Base-by-base conservation (phyloP, 2,329 filamentous ascomycete species). In the Diaporthe ilicicola region DNA sequence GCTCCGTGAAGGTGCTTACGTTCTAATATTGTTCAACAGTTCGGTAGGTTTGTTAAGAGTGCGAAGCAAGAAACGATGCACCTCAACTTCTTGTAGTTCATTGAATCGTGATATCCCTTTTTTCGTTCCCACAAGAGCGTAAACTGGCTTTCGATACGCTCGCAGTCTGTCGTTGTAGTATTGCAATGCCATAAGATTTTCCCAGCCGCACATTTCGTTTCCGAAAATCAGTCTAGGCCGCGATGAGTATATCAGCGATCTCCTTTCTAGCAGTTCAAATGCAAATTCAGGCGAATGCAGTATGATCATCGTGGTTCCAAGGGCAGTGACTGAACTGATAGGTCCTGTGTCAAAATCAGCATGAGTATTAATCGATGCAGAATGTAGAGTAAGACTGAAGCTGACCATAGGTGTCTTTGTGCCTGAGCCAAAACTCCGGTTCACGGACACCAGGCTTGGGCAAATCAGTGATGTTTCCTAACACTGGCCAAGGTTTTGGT, bases 141-240 rank as follows among this genome's bases (percentile, higher is more conserved):
- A 50, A 5, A 67, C 12, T 3, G 19, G 59, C 39, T 22, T 70
- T 22, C 68, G 50, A 10, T 50, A 56, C 2, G 51, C 10, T 7
- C 61, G 51, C 6, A 66, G 24, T 22, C 32, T 39, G 15, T 65
- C 34, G 29, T 37, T 46, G n/a, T 56, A 67, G 24, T 22, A 24
- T 42, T 51, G 59, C 10, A 19, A 39, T 3, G 37, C 50, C 13
- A 67, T 17, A n/a, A 50, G 24, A 7, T 22, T 8, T 3, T 13
- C 32, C 59, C 39, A 56, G 10, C 68, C 68, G 15, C 68, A 70
- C 66, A 68, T 50, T 19, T 68, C 66, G 29, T 42, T 59, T n/a
- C 32, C 29, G 27, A 70, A 70, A 4, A 46, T 8, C 27, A 56
- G 3, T 1, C 12, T 19, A n/a, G 68, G 68, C n/a, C 68, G 27